Evolutionary conservation across 176 grass and related monocot genomes (phyloP).

Genomic region (Luzula sylvatica): DNA sequence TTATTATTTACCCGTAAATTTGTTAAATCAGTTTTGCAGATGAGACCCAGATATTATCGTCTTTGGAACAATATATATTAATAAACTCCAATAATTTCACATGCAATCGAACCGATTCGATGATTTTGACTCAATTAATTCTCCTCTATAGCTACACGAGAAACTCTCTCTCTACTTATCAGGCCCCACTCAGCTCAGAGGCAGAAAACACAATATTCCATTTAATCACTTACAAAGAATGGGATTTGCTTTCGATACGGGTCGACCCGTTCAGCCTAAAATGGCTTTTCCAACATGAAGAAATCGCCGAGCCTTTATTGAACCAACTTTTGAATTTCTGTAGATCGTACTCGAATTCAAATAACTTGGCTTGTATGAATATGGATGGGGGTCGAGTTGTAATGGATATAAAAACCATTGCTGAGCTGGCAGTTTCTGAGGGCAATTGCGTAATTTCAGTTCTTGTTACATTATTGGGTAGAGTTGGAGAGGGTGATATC

Average conservation of each 20-base stretch:
- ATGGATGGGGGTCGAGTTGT: slow-evolving; percentile 24
- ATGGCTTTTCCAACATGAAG: slow-evolving; percentile 78
- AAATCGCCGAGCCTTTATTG: slow-evolving; percentile 43
- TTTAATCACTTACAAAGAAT: slow-evolving; percentile 43
- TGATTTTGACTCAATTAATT: slow-evolving; percentile 62
- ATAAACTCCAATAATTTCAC: slow-evolving; percentile 54
- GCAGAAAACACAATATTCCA: slow-evolving; percentile 67
- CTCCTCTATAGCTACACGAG: slow-evolving; percentile 76
- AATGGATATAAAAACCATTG: slow-evolving; percentile 61
- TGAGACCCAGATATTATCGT: slow-evolving; percentile 69
- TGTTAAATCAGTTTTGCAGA: slow-evolving; percentile 39
- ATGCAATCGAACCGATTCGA: slow-evolving; percentile 29
- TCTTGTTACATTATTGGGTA: slow-evolving; percentile 46
- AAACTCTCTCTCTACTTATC: slow-evolving; percentile 35
- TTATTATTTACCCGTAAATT: slow-evolving; percentile 1
- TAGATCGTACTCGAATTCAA: slow-evolving; percentile 35
- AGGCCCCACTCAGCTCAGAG: slow-evolving; percentile 50
- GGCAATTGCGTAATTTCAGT: slow-evolving; percentile 37
- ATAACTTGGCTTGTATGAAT: slow-evolving; percentile 32
- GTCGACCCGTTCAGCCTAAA: slow-evolving; percentile 58
- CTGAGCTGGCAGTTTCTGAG: slow-evolving; percentile 50
- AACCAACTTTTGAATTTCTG: slow-evolving; percentile 64
- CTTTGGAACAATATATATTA: slow-evolving; percentile 92
- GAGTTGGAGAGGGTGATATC: slow-evolving; percentile 43
- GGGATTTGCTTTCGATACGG: slow-evolving; percentile 53